phyloP scores from a whole-genome alignment of 345 rosid genomes.

The Tarenaya hassleriana region DNA sequence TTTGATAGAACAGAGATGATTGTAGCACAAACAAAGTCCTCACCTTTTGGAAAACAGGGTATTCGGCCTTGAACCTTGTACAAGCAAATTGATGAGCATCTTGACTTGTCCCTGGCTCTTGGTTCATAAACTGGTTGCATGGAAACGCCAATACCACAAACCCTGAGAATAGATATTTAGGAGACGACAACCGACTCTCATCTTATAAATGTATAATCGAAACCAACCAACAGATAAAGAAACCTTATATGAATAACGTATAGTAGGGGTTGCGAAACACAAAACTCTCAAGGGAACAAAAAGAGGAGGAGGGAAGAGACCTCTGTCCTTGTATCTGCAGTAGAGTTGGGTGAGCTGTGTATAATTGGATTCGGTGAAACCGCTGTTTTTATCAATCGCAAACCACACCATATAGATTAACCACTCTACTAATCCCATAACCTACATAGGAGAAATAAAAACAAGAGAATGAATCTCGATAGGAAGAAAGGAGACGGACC shows the following conservation, averaged over 20 bases:
- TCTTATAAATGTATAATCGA: too few relatives aligned
- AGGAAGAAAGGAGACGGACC: conserved; percentile 31
- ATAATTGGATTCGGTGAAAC: conserved; percentile 71
- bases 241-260: too few relatives aligned
- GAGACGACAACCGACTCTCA: not conserved
- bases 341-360: conserved; percentile 76
- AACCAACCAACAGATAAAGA: too few relatives aligned
- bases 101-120: conserved; percentile 75
- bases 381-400: conserved; percentile 35
- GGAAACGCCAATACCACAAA: conserved; percentile 86
- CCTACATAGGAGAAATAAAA: too few relatives aligned
- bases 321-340: conserved; percentile 56
- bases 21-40: too few relatives aligned
- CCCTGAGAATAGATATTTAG: conserved; percentile 30
- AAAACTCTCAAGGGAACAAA: not conserved
- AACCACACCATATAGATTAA: too few relatives aligned
- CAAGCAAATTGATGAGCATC: conserved; percentile 71
- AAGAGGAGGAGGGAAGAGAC: conserved; percentile 25
- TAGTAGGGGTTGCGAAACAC: too few relatives aligned
- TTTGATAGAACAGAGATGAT: too few relatives aligned
- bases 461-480: not conserved
- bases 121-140: conserved; percentile 78
- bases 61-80: conserved; percentile 77
- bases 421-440: not conserved
- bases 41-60: conserved; percentile 80